Conservation (phyloP, 257 asterid genomes). For the Echites panduratus region DNA sequence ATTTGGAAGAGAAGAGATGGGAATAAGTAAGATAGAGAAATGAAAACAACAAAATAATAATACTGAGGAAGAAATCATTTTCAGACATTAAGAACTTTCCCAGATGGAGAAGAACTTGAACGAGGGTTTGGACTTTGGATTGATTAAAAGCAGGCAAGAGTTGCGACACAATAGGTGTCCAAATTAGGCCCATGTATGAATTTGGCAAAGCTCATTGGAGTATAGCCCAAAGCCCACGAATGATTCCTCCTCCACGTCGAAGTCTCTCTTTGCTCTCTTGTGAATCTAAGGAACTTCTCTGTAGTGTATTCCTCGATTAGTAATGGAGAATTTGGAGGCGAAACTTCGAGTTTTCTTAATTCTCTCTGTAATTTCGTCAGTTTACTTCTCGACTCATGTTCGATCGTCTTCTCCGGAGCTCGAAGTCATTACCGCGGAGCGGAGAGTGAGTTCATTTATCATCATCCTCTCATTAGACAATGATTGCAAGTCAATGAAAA, state of each 20-base stretch:
- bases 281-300: not conserved
- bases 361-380: conserved; percentile 37
- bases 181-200: no score
- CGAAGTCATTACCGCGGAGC: conserved; percentile 82
- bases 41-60: no score
- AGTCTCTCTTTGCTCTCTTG: conserved; percentile 1
- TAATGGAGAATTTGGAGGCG: conserved; percentile 44
- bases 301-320: not conserved
- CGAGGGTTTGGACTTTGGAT: no score
- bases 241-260: not conserved
- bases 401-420: conserved; percentile 43
- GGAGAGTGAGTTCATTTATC: conserved; percentile 45
- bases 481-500: not conserved
- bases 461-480: not conserved
- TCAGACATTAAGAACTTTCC: no score
- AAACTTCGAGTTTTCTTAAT: conserved; percentile 19
- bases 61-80: no score
- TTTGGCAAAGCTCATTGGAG: not conserved
- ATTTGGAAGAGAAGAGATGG: no score
- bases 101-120: no score
- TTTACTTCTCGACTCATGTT: conserved; percentile 28
- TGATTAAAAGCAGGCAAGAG: no score
- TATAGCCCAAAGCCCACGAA: conserved; percentile 5
- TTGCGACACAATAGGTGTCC: no score
- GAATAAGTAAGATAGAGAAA: no score